Evolutionary conservation across 2,329 filamentous ascomycete species (phyloP).

Genomic region (Colletotrichum musicola): DNA sequence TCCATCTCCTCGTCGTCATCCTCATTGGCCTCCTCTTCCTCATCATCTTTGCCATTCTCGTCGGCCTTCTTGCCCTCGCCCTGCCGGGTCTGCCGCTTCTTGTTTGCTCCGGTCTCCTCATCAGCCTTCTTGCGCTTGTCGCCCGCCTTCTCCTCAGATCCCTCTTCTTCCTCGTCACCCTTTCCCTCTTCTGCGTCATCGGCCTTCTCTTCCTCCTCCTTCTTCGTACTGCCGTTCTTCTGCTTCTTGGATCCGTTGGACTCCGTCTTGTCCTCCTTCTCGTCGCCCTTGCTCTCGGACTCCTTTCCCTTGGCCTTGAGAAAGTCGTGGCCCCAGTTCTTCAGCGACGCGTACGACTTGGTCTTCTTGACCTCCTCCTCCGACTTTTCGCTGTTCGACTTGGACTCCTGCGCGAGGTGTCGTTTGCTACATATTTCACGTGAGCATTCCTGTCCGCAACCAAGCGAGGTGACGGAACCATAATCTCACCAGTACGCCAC

Average conservation of each 20-base stretch:
- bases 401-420: conserved; percentile 74
- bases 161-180: conserved; percentile 38
- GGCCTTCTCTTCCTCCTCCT: conserved; percentile 41
- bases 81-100: conserved; percentile 42
- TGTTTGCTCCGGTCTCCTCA: conserved; percentile 40
- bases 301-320: conserved; percentile 53
- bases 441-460: not conserved
- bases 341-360: conserved; percentile 69
- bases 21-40: conserved; percentile 32
- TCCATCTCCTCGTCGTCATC: conserved; percentile 37
- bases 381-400: conserved; percentile 66
- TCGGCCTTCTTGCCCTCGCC: conserved; percentile 39
- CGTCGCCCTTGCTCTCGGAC: conserved; percentile 36
- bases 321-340: conserved; percentile 72
- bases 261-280: conserved; percentile 39
- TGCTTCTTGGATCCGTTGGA: conserved; percentile 24
- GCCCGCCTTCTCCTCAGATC: conserved; percentile 41
- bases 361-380: conserved; percentile 59
- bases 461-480: rapidly evolving
- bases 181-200: conserved; percentile 48
- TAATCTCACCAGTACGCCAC: conserved; percentile 68
- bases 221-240: conserved; percentile 40
- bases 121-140: conserved; percentile 37
- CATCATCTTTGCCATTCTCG: conserved; percentile 11
- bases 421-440: conserved; percentile 59